These are phyloP conservation scores for Fennellomyces sp. DNA, from an alignment of 371 early-diverging fungal genomes.

Conservation along the genomic window DNA sequence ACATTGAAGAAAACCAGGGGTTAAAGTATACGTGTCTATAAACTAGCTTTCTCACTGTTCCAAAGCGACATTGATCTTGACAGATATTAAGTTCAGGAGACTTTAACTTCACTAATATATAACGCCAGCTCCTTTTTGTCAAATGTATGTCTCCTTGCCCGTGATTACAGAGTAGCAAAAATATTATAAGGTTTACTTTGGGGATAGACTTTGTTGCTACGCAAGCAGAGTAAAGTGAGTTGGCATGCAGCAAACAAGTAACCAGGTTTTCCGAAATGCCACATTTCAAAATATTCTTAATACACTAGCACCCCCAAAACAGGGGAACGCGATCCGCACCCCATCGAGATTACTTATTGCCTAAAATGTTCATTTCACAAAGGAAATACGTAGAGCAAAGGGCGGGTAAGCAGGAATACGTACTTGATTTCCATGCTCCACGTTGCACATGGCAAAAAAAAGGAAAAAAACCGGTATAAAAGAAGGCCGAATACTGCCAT, in stretches of 20 bases:
- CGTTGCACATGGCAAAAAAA: conserved; percentile 8
- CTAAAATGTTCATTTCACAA: neutral
- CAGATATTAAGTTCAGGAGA: neutral
- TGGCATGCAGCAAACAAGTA: neutral
- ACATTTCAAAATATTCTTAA: neutral
- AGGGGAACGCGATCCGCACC: neutral
- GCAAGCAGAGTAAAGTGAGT: neutral
- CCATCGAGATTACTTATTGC: conserved; percentile 16
- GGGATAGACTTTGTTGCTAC: neutral
- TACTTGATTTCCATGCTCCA: neutral
- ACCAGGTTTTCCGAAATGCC: neutral
- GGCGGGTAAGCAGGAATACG: neutral
- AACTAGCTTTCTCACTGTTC: neutral
- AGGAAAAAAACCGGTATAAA: no score
- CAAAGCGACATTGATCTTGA: neutral
- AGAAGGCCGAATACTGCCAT: neutral
- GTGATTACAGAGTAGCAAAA: no score
- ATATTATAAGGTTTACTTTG: no score
- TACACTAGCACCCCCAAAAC: neutral
- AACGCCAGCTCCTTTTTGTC: neutral
- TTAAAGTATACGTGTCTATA: no score
- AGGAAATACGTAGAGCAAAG: no score
- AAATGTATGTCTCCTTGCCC: no score
- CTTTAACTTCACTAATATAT: neutral
- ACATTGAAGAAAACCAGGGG: neutral